Conservation (phyloP, 257 asterid genomes). For the Orobanche coerulescens region DNA sequence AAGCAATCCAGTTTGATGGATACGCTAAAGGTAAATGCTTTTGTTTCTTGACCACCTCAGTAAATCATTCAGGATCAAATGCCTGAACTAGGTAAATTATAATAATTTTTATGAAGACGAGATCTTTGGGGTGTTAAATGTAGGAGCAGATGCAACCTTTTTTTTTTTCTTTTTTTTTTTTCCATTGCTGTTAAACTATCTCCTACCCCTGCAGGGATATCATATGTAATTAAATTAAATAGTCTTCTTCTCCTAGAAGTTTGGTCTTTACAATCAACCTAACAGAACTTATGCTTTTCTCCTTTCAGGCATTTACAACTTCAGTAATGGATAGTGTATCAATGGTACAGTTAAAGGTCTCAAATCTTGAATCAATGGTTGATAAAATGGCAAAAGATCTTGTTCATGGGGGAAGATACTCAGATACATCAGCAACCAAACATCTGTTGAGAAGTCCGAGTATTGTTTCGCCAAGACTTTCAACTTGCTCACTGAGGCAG, state of each 20-base stretch:
- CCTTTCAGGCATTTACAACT: constrained; percentile 56
- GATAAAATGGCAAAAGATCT: constrained; percentile 64
- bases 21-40: constrained; percentile 59
- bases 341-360: constrained; percentile 67
- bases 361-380: constrained; percentile 69
- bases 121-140: not conserved
- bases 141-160: not conserved
- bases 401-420: constrained; percentile 41
- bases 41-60: not conserved
- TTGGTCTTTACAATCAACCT: not conserved
- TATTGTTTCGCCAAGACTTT: constrained; percentile 64
- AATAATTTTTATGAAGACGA: constrained; percentile 1
- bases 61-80: constrained; percentile 5
- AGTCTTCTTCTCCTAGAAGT: not conserved
- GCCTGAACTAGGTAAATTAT: constrained; percentile 1
- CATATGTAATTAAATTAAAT: not conserved
- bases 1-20: constrained; percentile 77
- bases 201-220: not conserved
- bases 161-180: not conserved
- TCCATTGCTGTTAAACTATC: not conserved
- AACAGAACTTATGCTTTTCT: constrained; percentile 4
- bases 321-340: constrained; percentile 69
- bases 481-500: constrained; percentile 69
- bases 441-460: constrained; percentile 47
- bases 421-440: constrained; percentile 42